A percentile compares a stretch with the other conserved stretches of the same genome.
These are phyloP conservation scores for Auricularia sp. DNA, from an alignment of 768 basidiomycete genomes.

Conservation along the genomic window DNA sequence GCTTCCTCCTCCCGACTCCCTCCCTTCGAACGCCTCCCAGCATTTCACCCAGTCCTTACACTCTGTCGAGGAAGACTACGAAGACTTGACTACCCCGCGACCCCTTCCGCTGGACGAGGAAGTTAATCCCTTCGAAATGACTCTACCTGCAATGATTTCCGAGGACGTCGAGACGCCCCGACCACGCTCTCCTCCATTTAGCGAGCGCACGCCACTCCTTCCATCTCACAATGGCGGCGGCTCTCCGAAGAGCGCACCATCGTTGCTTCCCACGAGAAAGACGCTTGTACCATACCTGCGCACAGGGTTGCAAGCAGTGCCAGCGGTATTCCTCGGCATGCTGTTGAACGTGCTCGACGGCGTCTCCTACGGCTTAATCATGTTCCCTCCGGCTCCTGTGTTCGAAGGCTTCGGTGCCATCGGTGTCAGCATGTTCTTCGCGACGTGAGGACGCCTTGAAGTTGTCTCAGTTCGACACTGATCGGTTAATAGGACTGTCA, in stretches of 20 bases:
- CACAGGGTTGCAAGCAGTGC: conserved; percentile 33
- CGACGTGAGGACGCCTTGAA: conserved; percentile 40
- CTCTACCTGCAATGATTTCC: not conserved
- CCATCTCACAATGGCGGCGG: not conserved
- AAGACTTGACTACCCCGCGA: not conserved
- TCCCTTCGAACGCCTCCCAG: not conserved
- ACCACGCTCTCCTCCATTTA: not conserved
- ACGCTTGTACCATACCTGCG: not conserved
- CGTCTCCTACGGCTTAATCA: conserved; percentile 93
- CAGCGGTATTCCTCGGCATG: conserved; percentile 75
- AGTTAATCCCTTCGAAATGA: not conserved
- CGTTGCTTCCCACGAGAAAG: not conserved
- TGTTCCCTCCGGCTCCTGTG: conserved; percentile 76
- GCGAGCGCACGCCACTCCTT: not conserved
- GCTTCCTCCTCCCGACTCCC: not conserved
- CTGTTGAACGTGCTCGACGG: conserved; percentile 89
- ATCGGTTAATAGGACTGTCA: conserved; percentile 39
- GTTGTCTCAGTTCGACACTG: not conserved
- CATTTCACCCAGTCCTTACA: not conserved
- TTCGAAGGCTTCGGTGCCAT: conserved; percentile 75
- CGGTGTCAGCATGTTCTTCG: conserved; percentile 94
- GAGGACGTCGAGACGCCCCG: not conserved
- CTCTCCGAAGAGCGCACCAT: not conserved
- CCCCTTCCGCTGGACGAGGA: not conserved
- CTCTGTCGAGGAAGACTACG: not conserved